These are phyloP conservation scores for Fistulinella cinereoalba DNA, from an alignment of 1,284 basidiomycete genomes.

Conservation along the genomic window DNA sequence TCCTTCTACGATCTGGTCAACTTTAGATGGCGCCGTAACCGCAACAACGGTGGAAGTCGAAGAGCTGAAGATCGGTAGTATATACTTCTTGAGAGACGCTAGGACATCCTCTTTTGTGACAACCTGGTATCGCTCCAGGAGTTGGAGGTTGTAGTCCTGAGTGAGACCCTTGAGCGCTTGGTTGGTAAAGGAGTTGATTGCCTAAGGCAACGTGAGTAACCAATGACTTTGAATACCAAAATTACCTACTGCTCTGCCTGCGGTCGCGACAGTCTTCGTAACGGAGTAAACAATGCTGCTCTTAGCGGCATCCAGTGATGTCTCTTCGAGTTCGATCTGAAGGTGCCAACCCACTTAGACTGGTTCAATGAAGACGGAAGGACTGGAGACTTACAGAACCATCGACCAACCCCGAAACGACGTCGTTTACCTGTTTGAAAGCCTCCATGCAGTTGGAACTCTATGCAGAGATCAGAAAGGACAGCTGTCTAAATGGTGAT, in stretches of 20 bases:
- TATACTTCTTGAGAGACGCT: constrained; percentile 66
- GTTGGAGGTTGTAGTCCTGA: constrained; percentile 68
- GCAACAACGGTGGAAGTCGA: constrained; percentile 77
- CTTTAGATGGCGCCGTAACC: constrained; percentile 80
- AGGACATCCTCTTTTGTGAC: constrained; percentile 81
- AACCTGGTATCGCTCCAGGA: constrained; percentile 75
- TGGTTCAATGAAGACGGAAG: not conserved
- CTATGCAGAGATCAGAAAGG: constrained; percentile 36
- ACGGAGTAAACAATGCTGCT: constrained; percentile 86
- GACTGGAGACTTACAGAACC: constrained; percentile 62
- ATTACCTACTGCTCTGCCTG: constrained; percentile 72
- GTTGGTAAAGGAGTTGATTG: constrained; percentile 78
- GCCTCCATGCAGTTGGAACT: constrained; percentile 88
- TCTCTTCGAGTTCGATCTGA: constrained; percentile 82
- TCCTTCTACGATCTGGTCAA: constrained; percentile 66
- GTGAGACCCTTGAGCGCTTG: constrained; percentile 82
- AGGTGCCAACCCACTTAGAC: not conserved
- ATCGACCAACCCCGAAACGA: constrained; percentile 74
- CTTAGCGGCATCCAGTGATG: constrained; percentile 89
- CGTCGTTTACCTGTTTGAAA: constrained; percentile 76
- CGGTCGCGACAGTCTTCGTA: constrained; percentile 80
- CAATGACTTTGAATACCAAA: not conserved
- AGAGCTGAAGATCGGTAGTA: constrained; percentile 86
- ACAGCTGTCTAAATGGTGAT: not conserved
- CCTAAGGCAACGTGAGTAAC: constrained; percentile 43